Evolutionary conservation across 257 asterid species (phyloP).

Genomic region (Solanum lycopersicoides): DNA sequence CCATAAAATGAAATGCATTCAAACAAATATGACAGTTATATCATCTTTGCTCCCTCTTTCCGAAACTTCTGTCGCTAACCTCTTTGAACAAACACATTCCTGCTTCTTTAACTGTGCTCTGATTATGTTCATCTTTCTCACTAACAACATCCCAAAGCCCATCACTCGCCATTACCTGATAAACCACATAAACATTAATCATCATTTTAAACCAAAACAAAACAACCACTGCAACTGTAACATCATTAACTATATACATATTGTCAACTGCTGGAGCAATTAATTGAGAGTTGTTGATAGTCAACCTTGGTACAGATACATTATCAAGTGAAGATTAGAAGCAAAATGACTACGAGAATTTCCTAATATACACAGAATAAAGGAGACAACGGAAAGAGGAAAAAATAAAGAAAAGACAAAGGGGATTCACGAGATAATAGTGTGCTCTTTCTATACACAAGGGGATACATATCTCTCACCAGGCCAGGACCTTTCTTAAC

Average conservation of each 20-base stretch:
- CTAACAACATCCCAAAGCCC: constrained; percentile 86
- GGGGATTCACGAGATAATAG: too few species aligned
- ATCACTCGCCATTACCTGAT: constrained; percentile 88
- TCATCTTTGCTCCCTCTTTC: constrained; percentile 89
- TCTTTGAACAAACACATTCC: constrained; percentile 94
- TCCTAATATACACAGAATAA: too few species aligned
- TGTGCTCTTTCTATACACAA: not conserved
- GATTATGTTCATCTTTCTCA: constrained; percentile 57
- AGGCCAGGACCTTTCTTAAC: not conserved
- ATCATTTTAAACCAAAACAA: not conserved
- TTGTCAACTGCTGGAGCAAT: not conserved
- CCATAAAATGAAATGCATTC: too few species aligned
- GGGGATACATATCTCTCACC: not conserved
- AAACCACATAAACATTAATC: not conserved
- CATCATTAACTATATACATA: not conserved
- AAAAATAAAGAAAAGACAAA: too few species aligned
- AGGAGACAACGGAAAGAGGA: too few species aligned
- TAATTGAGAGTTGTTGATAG: not conserved
- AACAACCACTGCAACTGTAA: not conserved
- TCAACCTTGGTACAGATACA: not conserved
- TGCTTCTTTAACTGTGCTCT: constrained; percentile 77
- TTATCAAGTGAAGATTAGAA: not conserved
- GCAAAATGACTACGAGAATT: not conserved
- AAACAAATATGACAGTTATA: constrained; percentile 19
- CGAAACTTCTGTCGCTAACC: constrained; percentile 82